These are phyloP conservation scores for Ceratobasidium sp. DNA, from an alignment of 1,284 basidiomycete genomes.

Conservation along the genomic window DNA sequence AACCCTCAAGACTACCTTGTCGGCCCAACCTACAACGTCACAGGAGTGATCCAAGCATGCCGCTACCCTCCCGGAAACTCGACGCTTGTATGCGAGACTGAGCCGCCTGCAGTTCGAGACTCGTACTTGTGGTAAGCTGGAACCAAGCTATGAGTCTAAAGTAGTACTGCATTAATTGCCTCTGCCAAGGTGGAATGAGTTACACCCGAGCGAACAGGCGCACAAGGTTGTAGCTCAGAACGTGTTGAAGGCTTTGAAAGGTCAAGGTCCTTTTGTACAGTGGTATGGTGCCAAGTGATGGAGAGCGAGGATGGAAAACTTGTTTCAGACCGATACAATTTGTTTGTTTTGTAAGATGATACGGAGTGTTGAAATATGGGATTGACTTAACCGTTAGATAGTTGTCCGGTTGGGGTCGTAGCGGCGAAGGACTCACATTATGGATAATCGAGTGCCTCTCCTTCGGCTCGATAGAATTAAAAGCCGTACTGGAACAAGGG, in stretches of 20 bases:
- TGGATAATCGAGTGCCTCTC: too few relatives aligned
- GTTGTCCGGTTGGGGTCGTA: too few relatives aligned
- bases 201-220: conserved; percentile 28
- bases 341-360: too few relatives aligned
- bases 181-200: conserved; percentile 29
- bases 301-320: not conserved
- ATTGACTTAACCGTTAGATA: too few relatives aligned
- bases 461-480: too few relatives aligned
- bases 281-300: conserved; percentile 41
- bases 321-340: not conserved
- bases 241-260: conserved; percentile 14
- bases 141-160: not conserved
- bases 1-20: conserved; percentile 31
- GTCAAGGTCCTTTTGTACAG: conserved; percentile 35
- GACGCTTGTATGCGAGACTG: conserved; percentile 16
- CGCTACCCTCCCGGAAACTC: conserved; percentile 23
- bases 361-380: too few relatives aligned
- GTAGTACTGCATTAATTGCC: not conserved
- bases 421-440: too few relatives aligned
- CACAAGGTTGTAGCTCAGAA: conserved; percentile 27
- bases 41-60: conserved; percentile 32
- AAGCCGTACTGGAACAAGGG: too few relatives aligned
- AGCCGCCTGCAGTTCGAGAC: conserved; percentile 27
- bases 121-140: conserved; percentile 38
- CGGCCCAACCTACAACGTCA: conserved; percentile 36